These are phyloP conservation scores for Penicillium alfredii DNA, from an alignment of 495 filamentous ascomycete species.

Conservation along the genomic window DNA sequence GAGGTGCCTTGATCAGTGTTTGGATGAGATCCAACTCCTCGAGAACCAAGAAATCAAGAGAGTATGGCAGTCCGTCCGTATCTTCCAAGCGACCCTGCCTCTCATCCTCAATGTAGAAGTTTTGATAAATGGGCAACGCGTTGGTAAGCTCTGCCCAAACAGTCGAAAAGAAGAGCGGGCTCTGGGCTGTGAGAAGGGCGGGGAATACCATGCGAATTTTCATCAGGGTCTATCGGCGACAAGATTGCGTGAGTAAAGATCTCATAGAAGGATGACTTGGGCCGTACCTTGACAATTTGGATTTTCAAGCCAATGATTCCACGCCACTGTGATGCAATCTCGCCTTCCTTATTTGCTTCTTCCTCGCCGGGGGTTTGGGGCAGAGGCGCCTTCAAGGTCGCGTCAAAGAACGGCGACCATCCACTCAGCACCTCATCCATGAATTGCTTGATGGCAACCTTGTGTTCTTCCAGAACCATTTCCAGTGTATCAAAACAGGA, in stretches of 20 bases:
- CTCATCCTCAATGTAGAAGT: slow-evolving; percentile 78
- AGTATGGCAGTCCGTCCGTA: slow-evolving; percentile 85
- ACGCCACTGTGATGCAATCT: slow-evolving; percentile 54
- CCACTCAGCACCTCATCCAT: slow-evolving; percentile 73
- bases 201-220: slow-evolving; percentile 83
- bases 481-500: slow-evolving; percentile 91
- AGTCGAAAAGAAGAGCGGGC: slow-evolving; percentile 68
- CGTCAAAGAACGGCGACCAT: slow-evolving; percentile 84
- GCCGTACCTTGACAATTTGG: slow-evolving; percentile 70
- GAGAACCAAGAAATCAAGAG: slow-evolving; percentile 85
- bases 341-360: slow-evolving; percentile 46
- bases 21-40: slow-evolving; percentile 94
- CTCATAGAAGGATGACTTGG: too few species aligned
- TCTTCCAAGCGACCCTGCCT: slow-evolving; percentile 85
- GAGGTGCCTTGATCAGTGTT: slow-evolving; percentile 71
- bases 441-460: slow-evolving; percentile 75
- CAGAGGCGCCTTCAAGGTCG: slow-evolving; percentile 63
- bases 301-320: slow-evolving; percentile 81
- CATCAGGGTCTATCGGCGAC: slow-evolving; percentile 61
- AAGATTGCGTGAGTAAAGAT: slow-evolving; percentile 6
- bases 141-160: slow-evolving; percentile 80
- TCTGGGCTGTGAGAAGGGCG: slow-evolving; percentile 71
- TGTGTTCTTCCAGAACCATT: slow-evolving; percentile 89
- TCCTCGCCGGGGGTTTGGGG: slow-evolving; percentile 55
- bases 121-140: slow-evolving; percentile 63